These are phyloP conservation scores for Boletus rufocinnamomeus DNA, from an alignment of 768 basidiomycete species.

Conservation along the genomic window DNA sequence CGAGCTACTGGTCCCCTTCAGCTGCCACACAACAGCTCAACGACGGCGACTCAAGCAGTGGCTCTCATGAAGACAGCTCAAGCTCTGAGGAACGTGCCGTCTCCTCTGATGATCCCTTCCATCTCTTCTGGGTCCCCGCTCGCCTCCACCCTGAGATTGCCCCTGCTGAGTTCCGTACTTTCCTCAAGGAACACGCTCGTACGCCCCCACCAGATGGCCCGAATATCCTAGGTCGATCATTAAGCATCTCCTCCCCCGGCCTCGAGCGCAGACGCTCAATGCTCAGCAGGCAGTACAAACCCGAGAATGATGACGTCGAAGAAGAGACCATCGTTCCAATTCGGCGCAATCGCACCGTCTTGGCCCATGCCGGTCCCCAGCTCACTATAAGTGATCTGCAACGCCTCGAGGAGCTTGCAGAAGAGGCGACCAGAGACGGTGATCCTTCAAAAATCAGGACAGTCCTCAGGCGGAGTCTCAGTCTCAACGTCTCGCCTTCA, in stretches of 20 bases:
- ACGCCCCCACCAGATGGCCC: slow-evolving; percentile 53
- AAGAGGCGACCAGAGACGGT: slow-evolving; percentile 81
- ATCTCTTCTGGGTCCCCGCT: slow-evolving; percentile 99
- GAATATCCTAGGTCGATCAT: slow-evolving; percentile 43
- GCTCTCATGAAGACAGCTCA: slow-evolving; percentile 43
- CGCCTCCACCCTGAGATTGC: slow-evolving; percentile 96
- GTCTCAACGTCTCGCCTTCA: slow-evolving; percentile 81
- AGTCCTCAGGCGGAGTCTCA: slow-evolving; percentile 82
- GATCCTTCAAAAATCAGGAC: slow-evolving; percentile 81
- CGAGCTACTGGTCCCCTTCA: slow-evolving; percentile 50
- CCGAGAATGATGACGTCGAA: slow-evolving; percentile 77
- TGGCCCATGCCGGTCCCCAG: slow-evolving; percentile 73
- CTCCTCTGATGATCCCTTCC: slow-evolving; percentile 76
- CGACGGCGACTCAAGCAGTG: slow-evolving; percentile 47
- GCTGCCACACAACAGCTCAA: slow-evolving; percentile 36
- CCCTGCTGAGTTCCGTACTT: slow-evolving; percentile 91
- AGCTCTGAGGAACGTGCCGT: slow-evolving; percentile 35
- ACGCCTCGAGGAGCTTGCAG: slow-evolving; percentile 88
- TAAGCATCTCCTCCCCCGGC: slow-evolving; percentile 43
- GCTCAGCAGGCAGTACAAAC: slow-evolving; percentile 92
- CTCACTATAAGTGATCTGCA: slow-evolving; percentile 94
- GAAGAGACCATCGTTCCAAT: slow-evolving; percentile 70
- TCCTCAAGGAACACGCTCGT: slow-evolving; percentile 90
- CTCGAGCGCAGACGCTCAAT: slow-evolving; percentile 90
- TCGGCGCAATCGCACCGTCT: slow-evolving; percentile 65